A percentile compares a stretch with the other conserved stretches of the same genome.
Evolutionary conservation across 192 early-diverging fungal genomes (phyloP).

Genomic region (Obelidium mucronatum): DNA sequence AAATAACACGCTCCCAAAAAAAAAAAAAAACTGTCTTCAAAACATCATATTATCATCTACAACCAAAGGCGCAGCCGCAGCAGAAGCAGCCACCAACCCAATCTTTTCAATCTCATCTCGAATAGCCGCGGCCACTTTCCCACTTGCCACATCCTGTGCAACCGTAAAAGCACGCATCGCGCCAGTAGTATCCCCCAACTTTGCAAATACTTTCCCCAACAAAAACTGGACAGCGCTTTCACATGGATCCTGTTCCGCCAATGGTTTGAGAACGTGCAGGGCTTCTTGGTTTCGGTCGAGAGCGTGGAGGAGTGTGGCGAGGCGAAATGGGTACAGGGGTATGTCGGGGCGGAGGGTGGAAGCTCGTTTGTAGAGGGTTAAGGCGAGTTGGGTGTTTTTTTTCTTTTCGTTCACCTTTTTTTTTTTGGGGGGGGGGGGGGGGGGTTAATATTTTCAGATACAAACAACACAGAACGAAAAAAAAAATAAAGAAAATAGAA

Average conservation of each 20-base stretch:
- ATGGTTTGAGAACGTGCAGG: slow-evolving; percentile 62
- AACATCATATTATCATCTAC: background rate
- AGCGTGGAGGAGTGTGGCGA: slow-evolving; percentile 68
- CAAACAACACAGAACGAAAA: no score
- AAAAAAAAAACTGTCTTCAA: no score
- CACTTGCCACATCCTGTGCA: slow-evolving; percentile 60
- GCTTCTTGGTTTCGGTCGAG: slow-evolving; percentile 70
- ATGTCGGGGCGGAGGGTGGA: slow-evolving; percentile 55
- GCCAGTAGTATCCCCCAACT: slow-evolving; percentile 55
- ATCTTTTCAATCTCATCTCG: slow-evolving; percentile 35
- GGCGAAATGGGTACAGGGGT: slow-evolving; percentile 71
- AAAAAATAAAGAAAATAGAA: background rate
- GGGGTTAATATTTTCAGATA: no score
- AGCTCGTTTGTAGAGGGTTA: slow-evolving; percentile 68
- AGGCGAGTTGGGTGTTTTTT: slow-evolving; percentile 64
- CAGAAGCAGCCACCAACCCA: background rate
- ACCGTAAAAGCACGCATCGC: slow-evolving; percentile 68
- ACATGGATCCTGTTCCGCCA: slow-evolving; percentile 54
- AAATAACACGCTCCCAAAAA: no score
- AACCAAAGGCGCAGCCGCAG: background rate
- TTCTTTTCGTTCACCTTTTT: slow-evolving; percentile 44
- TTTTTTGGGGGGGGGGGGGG: no score
- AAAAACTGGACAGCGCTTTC: slow-evolving; percentile 72
- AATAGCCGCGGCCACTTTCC: slow-evolving; percentile 11
- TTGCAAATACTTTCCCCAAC: slow-evolving; percentile 63